Conservation (phyloP, 495 filamentous ascomycete species). For the Opeltia flavorubescens region DNA sequence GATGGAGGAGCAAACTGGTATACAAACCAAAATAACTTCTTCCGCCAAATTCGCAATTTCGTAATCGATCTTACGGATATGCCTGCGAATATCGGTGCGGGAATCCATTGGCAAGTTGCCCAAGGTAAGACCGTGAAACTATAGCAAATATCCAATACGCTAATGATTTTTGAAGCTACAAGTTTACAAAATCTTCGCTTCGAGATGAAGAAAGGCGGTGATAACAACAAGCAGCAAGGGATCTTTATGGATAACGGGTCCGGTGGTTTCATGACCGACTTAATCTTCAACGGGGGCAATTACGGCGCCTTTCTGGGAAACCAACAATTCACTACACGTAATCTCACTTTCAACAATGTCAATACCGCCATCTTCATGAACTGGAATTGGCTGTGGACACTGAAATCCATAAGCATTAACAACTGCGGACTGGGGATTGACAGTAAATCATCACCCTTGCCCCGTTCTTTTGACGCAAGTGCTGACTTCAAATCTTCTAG, state of each 20-base stretch:
- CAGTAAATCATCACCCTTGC: no score
- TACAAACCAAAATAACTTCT: constrained; percentile 98
- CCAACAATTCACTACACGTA: constrained; percentile 91
- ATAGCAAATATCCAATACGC: background rate
- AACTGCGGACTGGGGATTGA: constrained; percentile 70
- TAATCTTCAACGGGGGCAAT: constrained; percentile 76
- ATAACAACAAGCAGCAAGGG: constrained; percentile 65
- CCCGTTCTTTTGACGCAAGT: no score
- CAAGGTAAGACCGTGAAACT: constrained; percentile 40
- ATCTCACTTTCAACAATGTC: constrained; percentile 79
- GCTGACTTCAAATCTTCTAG: no score
- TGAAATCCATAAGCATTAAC: constrained; percentile 70
- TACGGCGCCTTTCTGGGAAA: constrained; percentile 80
- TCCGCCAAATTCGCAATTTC: constrained; percentile 89
- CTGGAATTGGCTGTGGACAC: constrained; percentile 89
- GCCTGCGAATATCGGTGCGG: constrained; percentile 49
- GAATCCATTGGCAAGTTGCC: constrained; percentile 97
- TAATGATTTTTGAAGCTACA: constrained; percentile 41
- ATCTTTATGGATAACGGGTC: constrained; percentile 96
- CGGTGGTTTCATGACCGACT: constrained; percentile 76
- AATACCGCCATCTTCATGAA: constrained; percentile 85
- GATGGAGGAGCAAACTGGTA: constrained; percentile 53
- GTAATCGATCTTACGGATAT: constrained; percentile 70
- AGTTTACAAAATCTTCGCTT: constrained; percentile 83
- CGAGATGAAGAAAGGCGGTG: constrained; percentile 64